Evolutionary conservation across 306 rosid species (phyloP).

Genomic region (Sesbania bispinosa): DNA sequence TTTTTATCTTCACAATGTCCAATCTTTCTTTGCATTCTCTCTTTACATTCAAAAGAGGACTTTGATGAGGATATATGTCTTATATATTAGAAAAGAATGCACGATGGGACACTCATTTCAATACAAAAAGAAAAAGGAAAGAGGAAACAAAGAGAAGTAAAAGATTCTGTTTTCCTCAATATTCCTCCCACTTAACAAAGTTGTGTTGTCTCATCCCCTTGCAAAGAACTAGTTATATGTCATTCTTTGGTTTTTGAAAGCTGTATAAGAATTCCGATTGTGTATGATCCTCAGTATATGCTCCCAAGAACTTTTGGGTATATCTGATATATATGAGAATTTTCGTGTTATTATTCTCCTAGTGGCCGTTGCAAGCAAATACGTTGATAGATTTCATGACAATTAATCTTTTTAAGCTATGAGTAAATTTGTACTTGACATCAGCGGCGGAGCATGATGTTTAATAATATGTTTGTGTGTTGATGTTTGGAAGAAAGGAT

Average conservation of each 20-base stretch:
- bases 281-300: constrained; percentile 22
- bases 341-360: constrained; percentile 12
- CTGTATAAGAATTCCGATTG: neutral
- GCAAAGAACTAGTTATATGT: constrained; percentile 19
- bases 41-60: constrained; percentile 25
- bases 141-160: constrained; percentile 24
- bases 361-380: neutral
- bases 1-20: constrained; percentile 19
- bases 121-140: constrained; percentile 31
- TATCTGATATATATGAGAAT: neutral
- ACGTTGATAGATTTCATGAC: too few relatives aligned
- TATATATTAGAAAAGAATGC: constrained; percentile 26
- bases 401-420: too few relatives aligned
- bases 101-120: constrained; percentile 30
- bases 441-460: too few relatives aligned
- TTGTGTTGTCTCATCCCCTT: constrained; percentile 24
- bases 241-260: constrained; percentile 31
- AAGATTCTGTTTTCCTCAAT: constrained; percentile 36
- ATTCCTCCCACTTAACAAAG: constrained; percentile 34
- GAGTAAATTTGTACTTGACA: too few relatives aligned
- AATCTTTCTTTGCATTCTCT: neutral
- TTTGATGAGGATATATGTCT: constrained; percentile 30
- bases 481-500: too few relatives aligned
- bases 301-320: constrained; percentile 23
- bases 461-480: too few relatives aligned